These are phyloP conservation scores for Pyrenophora tritici-repentis DNA, from an alignment of 2,329 filamentous ascomycete species.

Conservation along the genomic window DNA sequence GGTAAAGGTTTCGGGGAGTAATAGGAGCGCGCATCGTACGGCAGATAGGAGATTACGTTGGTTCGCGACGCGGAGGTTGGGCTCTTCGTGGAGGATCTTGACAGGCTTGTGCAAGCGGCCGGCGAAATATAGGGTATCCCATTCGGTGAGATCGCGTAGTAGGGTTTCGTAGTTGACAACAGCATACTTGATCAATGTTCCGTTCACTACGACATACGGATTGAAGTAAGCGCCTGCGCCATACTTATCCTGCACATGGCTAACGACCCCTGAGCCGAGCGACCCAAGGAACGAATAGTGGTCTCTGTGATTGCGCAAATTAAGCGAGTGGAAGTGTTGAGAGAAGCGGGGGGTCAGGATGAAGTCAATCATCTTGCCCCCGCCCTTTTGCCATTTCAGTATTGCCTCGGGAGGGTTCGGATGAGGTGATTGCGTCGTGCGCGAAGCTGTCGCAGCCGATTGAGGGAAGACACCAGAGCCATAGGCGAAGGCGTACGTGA, in stretches of 20 bases:
- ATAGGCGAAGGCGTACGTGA: conserved; percentile 96
- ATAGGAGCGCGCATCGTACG: conserved; percentile 82
- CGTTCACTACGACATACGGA: conserved; percentile 91
- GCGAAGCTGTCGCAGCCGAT: conserved; percentile 54
- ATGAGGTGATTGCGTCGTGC: conserved; percentile 69
- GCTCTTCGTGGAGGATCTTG: conserved; percentile 94
- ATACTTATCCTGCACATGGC: conserved; percentile 81
- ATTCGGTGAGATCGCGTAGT: conserved; percentile 81
- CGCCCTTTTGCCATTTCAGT: conserved; percentile 80
- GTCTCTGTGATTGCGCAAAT: conserved; percentile 82
- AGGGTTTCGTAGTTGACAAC: conserved; percentile 94
- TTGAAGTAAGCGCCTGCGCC: conserved; percentile 98
- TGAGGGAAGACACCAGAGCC: conserved; percentile 96
- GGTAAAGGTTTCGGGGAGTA: conserved; percentile 82
- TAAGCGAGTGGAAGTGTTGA: conserved; percentile 96
- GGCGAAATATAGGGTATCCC: conserved; percentile 95
- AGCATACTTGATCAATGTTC: conserved; percentile 95
- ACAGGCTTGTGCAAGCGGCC: conserved; percentile 95
- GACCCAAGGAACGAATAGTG: conserved; percentile 89
- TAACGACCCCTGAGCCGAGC: conserved; percentile 83
- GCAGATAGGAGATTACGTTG: conserved; percentile 95
- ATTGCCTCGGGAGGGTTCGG: conserved; percentile 81
- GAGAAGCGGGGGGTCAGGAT: conserved; percentile 94
- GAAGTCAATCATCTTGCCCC: conserved; percentile 97
- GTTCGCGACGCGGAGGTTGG: conserved; percentile 88